Evolutionary conservation across 176 grass and related monocot species (phyloP).

Genomic region (Pontederia crassipes): DNA sequence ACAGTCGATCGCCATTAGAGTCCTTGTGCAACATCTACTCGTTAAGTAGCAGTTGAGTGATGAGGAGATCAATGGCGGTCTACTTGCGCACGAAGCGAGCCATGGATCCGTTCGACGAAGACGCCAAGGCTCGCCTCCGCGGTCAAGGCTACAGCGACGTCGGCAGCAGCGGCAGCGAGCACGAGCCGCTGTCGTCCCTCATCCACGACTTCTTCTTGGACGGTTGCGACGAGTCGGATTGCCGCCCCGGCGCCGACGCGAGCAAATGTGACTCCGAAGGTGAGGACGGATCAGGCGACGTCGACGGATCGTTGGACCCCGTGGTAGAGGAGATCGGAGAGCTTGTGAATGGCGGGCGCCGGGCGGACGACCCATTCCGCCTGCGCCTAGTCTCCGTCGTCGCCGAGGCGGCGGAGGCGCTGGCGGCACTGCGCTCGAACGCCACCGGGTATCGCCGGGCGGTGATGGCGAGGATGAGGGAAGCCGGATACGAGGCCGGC

Average conservation of each 20-base stretch:
- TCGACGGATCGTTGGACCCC: too few species aligned
- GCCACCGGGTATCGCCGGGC: slow-evolving; percentile 16
- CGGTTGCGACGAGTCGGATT: background rate
- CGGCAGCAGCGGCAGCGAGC: slow-evolving; percentile 32
- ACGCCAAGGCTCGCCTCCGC: slow-evolving; percentile 19
- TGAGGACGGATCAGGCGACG: background rate
- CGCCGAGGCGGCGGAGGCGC: slow-evolving; percentile 13
- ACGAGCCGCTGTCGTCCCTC: slow-evolving; percentile 26
- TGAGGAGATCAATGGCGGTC: background rate
- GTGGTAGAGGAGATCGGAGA: slow-evolving; percentile 19
- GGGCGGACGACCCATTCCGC: background rate
- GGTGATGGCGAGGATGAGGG: slow-evolving; percentile 28
- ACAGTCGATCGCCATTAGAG: background rate
- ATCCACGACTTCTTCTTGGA: slow-evolving; percentile 34
- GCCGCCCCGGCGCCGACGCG: background rate
- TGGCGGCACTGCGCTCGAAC: slow-evolving; percentile 2
- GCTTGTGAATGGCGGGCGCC: slow-evolving; percentile 14
- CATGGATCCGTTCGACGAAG: slow-evolving; percentile 16
- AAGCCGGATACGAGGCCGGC: slow-evolving; percentile 27
- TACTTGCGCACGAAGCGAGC: slow-evolving; percentile 13
- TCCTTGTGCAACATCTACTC: too few species aligned
- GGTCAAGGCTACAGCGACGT: background rate
- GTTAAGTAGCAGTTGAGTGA: background rate
- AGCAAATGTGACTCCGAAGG: background rate
- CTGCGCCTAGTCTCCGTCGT: slow-evolving; percentile 11